Evolutionary conservation across 441 rosid genomes (phyloP), one percentile per base, ranked within the genome.

Genomic region (Erysimum cheiri): DNA sequence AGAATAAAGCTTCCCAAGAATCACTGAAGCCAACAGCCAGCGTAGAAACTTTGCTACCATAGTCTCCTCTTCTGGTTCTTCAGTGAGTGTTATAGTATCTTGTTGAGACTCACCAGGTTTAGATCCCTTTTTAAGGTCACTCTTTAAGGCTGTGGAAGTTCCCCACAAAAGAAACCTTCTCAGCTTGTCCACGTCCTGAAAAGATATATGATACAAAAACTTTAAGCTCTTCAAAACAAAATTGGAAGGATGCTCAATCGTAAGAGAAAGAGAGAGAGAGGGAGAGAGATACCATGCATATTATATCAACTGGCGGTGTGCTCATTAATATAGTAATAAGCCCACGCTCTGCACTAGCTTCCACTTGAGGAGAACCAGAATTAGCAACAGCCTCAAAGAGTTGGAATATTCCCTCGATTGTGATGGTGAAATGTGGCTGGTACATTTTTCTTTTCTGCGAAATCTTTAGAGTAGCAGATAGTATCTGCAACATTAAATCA

Each of bases 11-110:
- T 83, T 85, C 57, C 88, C 83, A 65, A 78, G 93, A 78, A 92
- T 85, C 71, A 85, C 91, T 9, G 89, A 81, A 71, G 96, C 97
- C 64, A 75, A 72, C 58, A 95, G 85, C 99, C 99, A 92, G 22
- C 96, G 92, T 64, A 90, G 70, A 60, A 92, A 89, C 73, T 88
- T 95, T 26, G 82, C 85, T 60, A 78, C 67, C 80, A 87, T 78
- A 70, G 80, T 74, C 78, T 95, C 99, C 52, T 84, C 87, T 31
- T 48, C 62, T 53, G 65, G 73, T 72, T 83, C 85, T 78, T 78
- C 80, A 3, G 69, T 43, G 65, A 72, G 43, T 28, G 44, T 35
- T 55, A 55, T 70, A 17, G 65, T 32, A 75, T 65, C 69, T 62
- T 52, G 47, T 70, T 33, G 60, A 40, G 79, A 72, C 63, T 63